Evolutionary conservation across 1,284 basidiomycete species (phyloP).

Genomic region (Cryptococcus sp.): DNA sequence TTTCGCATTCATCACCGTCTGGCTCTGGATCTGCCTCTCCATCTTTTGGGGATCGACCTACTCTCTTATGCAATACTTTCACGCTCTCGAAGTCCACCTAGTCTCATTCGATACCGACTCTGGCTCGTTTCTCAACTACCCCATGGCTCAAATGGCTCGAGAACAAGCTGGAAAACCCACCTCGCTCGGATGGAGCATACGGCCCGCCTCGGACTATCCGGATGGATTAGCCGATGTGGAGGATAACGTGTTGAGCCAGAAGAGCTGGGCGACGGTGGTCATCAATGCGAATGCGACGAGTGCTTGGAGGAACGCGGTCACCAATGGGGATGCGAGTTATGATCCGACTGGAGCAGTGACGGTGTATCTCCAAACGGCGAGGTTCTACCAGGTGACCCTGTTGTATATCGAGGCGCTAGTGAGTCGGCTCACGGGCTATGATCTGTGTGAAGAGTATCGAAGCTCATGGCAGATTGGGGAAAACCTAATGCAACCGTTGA

Average conservation of each 20-base stretch:
- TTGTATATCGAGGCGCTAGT: constrained; percentile 33
- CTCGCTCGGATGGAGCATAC: constrained; percentile 25
- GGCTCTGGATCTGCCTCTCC: constrained; percentile 33
- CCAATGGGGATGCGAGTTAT: constrained; percentile 32
- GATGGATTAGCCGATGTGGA: constrained; percentile 24
- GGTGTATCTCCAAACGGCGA: constrained; percentile 30
- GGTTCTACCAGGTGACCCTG: constrained; percentile 39
- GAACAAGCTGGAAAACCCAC: constrained; percentile 8
- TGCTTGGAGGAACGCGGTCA: constrained; percentile 20
- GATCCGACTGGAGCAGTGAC: constrained; percentile 35
- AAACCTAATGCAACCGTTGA: constrained; percentile 3
- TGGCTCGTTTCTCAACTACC: constrained; percentile 14
- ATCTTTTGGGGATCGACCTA: constrained; percentile 43
- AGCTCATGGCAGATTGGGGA: not conserved
- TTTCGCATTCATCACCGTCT: constrained; percentile 24
- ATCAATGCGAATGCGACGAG: constrained; percentile 37
- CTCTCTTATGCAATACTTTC: constrained; percentile 19
- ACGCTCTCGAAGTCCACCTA: constrained; percentile 23
- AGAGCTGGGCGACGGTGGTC: constrained; percentile 31
- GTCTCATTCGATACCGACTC: constrained; percentile 28
- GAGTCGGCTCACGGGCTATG: constrained; percentile 4
- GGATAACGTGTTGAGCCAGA: constrained; percentile 27
- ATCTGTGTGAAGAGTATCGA: too few relatives aligned
- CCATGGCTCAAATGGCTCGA: constrained; percentile 14
- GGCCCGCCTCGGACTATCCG: constrained; percentile 24